Base-by-base conservation (phyloP, 2,329 filamentous ascomycete species). In the Sphaerulina populicola region DNA sequence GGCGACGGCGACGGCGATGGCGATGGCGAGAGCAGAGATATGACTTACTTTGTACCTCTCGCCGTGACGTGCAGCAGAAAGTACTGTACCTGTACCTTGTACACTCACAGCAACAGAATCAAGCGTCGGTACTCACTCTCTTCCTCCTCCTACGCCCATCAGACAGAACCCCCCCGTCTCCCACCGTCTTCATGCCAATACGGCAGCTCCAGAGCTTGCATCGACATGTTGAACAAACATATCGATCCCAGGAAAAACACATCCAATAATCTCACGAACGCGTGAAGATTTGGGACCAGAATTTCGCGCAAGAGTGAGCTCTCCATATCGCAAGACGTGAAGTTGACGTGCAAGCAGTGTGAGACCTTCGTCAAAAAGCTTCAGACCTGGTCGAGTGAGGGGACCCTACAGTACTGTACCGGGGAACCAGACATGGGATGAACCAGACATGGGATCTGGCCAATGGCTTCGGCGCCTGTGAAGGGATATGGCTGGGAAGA, bases 271-370 rank as follows among this genome's bases (percentile, higher is more conserved):
- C n/a, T 15, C 7, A 38, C 44, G 36, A 29, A 46, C 14, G 21
- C 37, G 10, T 52, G 40, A 52, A 43, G 39, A 27, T 5, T 43
- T 23, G 2, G 2, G 30, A 37, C 23, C 36, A 10, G 14, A 6
- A 36, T 41, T 43, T 11, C 30, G 37, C 30, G 37, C 37, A 38
- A 30, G 41, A 15, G 14, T 14, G 41, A 15, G 14, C 27, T 45
- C 14, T n/a, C 44, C 31, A 47, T 38, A 15, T 18, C 18, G 39
- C 23, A 6, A 48, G 40, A 40, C 50, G 33, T 52, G 50, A 48
- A 38, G 44, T 52, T 12, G 44, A 31, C 35, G 33, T 47, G 30
- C 11, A 14, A 31, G 29, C 23, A 31, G 21, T n/a, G 35, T 47
- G 31, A n/a, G 10, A 31, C 10, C 35, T 33, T 23, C 44, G 33